Percentiles rank a stretch among this genome's conserved stretches.
These are phyloP conservation scores for Triangularia setosa DNA, from an alignment of 2,329 filamentous ascomycete genomes.

Conservation along the genomic window DNA sequence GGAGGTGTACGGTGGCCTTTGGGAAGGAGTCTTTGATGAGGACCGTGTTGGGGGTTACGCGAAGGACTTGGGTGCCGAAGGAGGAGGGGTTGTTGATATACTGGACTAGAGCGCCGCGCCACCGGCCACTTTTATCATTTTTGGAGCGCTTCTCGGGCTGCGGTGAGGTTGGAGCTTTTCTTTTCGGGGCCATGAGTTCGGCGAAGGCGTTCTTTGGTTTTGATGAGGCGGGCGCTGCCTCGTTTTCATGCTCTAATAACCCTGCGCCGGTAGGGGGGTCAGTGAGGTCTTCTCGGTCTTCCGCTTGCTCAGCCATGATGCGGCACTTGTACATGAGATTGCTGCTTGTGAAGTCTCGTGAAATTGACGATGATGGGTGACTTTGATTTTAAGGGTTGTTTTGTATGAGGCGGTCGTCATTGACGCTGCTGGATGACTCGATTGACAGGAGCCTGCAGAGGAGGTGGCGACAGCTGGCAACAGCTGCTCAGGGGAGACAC, in stretches of 20 bases:
- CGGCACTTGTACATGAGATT: neutral
- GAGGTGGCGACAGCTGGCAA: neutral
- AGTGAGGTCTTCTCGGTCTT: slow-evolving; percentile 14
- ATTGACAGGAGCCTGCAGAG: neutral
- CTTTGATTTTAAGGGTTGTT: neutral
- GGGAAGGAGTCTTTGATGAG: slow-evolving; percentile 80
- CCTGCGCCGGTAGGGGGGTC: neutral
- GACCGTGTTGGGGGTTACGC: slow-evolving; percentile 65
- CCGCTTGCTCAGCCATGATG: slow-evolving; percentile 18
- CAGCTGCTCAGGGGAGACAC: neutral
- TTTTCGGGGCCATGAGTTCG: slow-evolving; percentile 51
- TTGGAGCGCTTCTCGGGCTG: slow-evolving; percentile 7
- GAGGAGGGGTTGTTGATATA: slow-evolving; percentile 63
- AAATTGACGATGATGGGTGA: neutral
- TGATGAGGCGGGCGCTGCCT: slow-evolving; percentile 22
- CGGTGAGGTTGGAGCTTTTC: slow-evolving; percentile 32
- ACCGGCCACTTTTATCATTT: slow-evolving; percentile 17
- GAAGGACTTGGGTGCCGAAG: slow-evolving; percentile 60
- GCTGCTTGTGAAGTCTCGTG: neutral
- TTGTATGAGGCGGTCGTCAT: neutral
- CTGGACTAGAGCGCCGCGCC: slow-evolving; percentile 57
- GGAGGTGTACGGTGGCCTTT: slow-evolving; percentile 78
- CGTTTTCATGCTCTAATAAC: neutral
- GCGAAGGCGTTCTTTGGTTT: slow-evolving; percentile 38
- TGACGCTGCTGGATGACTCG: neutral